A percentile compares a stretch with the other conserved stretches of the same genome.
Conservation (phyloP, 2,329 filamentous ascomycete species). For the Colletotrichum agaves region DNA sequence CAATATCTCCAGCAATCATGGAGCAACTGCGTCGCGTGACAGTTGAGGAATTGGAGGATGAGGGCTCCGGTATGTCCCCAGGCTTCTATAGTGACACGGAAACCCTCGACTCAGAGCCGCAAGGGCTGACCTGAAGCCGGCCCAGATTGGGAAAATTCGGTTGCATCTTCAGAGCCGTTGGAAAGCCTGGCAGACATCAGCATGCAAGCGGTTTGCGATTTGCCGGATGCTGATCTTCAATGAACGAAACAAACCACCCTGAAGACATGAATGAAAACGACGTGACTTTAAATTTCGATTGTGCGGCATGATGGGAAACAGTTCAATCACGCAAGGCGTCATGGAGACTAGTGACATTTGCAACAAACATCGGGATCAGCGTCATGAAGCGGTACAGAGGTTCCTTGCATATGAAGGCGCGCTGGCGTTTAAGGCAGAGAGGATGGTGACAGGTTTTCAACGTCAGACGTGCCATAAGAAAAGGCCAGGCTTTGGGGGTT, state of each 20-base stretch:
- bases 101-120: constrained; percentile 46
- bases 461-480: neutral
- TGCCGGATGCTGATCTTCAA: constrained; percentile 49
- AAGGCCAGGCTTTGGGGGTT: neutral
- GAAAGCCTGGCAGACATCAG: constrained; percentile 60
- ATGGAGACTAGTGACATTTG: constrained; percentile 23
- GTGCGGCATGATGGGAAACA: constrained; percentile 26
- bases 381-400: constrained; percentile 23
- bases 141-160: constrained; percentile 66
- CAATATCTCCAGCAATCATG: constrained; percentile 49
- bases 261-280: constrained; percentile 33
- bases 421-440: constrained; percentile 26
- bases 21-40: constrained; percentile 64
- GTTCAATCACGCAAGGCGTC: constrained; percentile 27
- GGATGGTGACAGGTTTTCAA: constrained; percentile 18
- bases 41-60: constrained; percentile 68
- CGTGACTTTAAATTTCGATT: constrained; percentile 22
- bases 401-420: constrained; percentile 33
- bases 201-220: constrained; percentile 54
- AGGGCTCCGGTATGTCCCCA: constrained; percentile 65
- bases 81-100: constrained; percentile 48
- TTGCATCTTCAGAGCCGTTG: constrained; percentile 64
- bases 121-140: constrained; percentile 47
- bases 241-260: constrained; percentile 35
- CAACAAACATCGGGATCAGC: constrained; percentile 10